Conservation (phyloP, 768 basidiomycete species). For the Podaxis rugospora region DNA sequence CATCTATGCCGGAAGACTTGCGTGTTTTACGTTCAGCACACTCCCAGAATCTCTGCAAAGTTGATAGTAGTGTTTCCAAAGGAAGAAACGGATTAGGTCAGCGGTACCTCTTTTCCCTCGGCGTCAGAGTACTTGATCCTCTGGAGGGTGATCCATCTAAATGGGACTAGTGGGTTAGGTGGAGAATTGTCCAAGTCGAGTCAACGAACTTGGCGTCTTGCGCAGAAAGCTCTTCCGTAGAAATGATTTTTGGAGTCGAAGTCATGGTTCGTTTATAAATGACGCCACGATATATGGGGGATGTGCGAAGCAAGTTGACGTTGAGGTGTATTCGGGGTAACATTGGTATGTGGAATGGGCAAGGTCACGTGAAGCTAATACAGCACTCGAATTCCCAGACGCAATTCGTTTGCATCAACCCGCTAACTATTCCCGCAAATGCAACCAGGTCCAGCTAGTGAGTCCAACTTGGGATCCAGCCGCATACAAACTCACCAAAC, state of each 20-base stretch:
- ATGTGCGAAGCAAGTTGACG: not conserved
- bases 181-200: not conserved
- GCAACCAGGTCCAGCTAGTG: not conserved
- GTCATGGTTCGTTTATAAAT: not conserved
- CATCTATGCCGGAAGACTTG: conserved; percentile 75
- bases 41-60: conserved; percentile 77
- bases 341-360: not conserved
- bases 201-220: conserved; percentile 50
- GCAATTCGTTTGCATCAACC: not conserved
- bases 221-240: conserved; percentile 43
- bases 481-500: not conserved
- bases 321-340: not conserved
- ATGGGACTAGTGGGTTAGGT: not conserved
- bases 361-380: too few species aligned
- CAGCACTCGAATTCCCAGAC: too few species aligned
- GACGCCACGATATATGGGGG: not conserved
- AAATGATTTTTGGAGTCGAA: conserved; percentile 44
- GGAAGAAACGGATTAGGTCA: not conserved
- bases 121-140: conserved; percentile 79
- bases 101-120: conserved; percentile 64
- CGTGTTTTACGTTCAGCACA: conserved; percentile 81
- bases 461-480: not conserved
- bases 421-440: not conserved
- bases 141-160: conserved; percentile 82
- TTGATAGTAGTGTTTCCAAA: conserved; percentile 2